Evolutionary conservation across 2,329 filamentous ascomycete species (phyloP).

Genomic region (Pyricularia sp.): DNA sequence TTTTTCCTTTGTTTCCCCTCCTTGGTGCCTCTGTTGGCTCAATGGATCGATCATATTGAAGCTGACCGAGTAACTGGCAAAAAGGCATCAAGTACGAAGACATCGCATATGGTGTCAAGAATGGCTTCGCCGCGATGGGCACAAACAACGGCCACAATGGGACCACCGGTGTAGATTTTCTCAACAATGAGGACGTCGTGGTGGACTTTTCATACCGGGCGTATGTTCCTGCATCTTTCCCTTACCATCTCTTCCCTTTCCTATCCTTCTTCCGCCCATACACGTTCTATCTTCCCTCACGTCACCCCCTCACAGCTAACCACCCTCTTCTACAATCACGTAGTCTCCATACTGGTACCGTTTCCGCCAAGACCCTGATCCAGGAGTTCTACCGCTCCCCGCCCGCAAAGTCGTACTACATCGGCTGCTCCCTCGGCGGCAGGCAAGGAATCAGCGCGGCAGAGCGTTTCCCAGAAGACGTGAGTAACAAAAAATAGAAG

Average conservation of each 20-base stretch:
- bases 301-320: background rate
- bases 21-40: background rate
- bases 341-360: constrained; percentile 35
- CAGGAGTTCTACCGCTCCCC: constrained; percentile 33
- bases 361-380: constrained; percentile 36
- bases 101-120: constrained; percentile 30
- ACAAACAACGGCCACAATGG: constrained; percentile 43
- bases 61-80: background rate
- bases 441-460: constrained; percentile 46
- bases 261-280: background rate
- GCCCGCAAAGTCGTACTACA: constrained; percentile 38
- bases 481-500: background rate
- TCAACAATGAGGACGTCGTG: constrained; percentile 25
- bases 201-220: constrained; percentile 25
- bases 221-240: constrained; percentile 11
- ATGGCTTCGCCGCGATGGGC: constrained; percentile 37
- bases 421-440: constrained; percentile 51
- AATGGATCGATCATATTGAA: background rate
- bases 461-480: constrained; percentile 41
- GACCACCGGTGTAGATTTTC: constrained; percentile 20
- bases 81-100: constrained; percentile 33
- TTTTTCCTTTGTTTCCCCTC: too few relatives aligned
- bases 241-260: background rate
- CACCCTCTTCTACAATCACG: too few relatives aligned
- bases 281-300: background rate